phyloP scores from a whole-genome alignment of 768 basidiomycete species.

The Auricularia auricula-judae region DNA sequence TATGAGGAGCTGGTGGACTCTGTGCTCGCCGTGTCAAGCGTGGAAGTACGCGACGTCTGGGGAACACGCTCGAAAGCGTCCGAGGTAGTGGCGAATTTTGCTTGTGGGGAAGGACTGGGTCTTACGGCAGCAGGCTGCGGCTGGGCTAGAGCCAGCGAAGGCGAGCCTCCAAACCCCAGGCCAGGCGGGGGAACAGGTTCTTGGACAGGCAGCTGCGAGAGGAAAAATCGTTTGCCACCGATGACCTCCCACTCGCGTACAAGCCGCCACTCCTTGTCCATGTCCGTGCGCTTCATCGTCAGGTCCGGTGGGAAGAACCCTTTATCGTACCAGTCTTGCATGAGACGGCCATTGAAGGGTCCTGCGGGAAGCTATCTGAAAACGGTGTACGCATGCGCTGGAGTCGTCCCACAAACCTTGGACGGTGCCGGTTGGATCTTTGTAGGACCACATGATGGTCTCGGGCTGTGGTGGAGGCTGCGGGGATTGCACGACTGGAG shows the following conservation, averaged over 20 bases:
- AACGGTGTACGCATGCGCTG: not conserved
- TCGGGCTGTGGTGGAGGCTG: conserved; percentile 31
- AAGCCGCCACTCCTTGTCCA: conserved; percentile 58
- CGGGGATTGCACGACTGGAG: not conserved
- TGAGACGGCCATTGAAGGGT: conserved; percentile 76
- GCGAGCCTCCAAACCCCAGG: not conserved
- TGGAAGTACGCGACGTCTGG: not conserved
- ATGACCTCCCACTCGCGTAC: conserved; percentile 39
- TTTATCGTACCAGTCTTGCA: conserved; percentile 93
- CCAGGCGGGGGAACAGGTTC: not conserved
- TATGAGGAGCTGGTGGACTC: not conserved
- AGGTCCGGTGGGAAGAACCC: conserved; percentile 80
- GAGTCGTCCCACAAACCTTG: conserved; percentile 49
- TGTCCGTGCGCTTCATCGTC: conserved; percentile 68
- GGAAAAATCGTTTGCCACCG: not conserved
- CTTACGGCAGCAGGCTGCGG: not conserved
- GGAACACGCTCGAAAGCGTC: not conserved
- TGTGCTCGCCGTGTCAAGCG: not conserved
- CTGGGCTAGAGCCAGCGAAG: not conserved
- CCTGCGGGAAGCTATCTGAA: conserved; percentile 32
- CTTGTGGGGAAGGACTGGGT: not conserved
- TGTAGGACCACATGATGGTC: conserved; percentile 78
- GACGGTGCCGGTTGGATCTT: conserved; percentile 82
- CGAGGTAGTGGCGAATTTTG: not conserved
- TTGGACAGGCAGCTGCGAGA: not conserved